These are phyloP conservation scores for Ophiocordyceps unilateralis DNA, from an alignment of 2,329 filamentous ascomycete genomes.

Conservation along the genomic window DNA sequence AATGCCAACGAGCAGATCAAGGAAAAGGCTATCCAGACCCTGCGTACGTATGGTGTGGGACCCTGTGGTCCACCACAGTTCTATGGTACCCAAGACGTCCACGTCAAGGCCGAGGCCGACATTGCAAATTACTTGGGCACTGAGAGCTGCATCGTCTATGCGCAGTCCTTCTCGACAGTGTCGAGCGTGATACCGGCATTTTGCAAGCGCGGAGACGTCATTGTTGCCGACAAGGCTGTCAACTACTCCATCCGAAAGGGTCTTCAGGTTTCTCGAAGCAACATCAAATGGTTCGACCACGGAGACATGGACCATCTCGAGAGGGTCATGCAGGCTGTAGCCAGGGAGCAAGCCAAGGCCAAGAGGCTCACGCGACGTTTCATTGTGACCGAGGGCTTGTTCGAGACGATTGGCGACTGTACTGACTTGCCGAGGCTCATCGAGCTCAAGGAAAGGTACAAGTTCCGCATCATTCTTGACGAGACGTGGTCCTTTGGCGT, in stretches of 20 bases:
- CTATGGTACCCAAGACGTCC: slow-evolving; percentile 95
- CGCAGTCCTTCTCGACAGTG: slow-evolving; percentile 90
- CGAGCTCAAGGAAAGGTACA: slow-evolving; percentile 89
- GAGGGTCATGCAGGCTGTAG: slow-evolving; percentile 65
- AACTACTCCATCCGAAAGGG: slow-evolving; percentile 93
- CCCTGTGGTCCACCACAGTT: slow-evolving; percentile 95
- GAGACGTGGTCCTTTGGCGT: slow-evolving; percentile 97
- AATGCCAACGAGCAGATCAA: slow-evolving; percentile 83
- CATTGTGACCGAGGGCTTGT: slow-evolving; percentile 88
- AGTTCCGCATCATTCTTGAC: slow-evolving; percentile 93
- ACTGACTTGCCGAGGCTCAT: slow-evolving; percentile 76
- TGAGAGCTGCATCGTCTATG: slow-evolving; percentile 82
- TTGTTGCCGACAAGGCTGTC: slow-evolving; percentile 83
- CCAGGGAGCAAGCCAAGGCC: slow-evolving; percentile 67
- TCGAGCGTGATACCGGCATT: slow-evolving; percentile 95
- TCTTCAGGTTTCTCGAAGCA: slow-evolving; percentile 81
- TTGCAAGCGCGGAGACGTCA: slow-evolving; percentile 92
- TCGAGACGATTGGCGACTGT: slow-evolving; percentile 77
- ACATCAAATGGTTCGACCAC: slow-evolving; percentile 85
- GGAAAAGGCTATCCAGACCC: slow-evolving; percentile 83
- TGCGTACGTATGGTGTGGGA: slow-evolving; percentile 90
- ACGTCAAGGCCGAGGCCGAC: slow-evolving; percentile 91
- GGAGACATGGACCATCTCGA: slow-evolving; percentile 93
- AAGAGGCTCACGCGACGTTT: slow-evolving; percentile 85
- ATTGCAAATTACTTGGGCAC: slow-evolving; percentile 82